Percentiles rank a stretch among this genome's conserved stretches.
phyloP scores from a whole-genome alignment of 352 stramenopile genomes.

The Phytophthora quininea region DNA sequence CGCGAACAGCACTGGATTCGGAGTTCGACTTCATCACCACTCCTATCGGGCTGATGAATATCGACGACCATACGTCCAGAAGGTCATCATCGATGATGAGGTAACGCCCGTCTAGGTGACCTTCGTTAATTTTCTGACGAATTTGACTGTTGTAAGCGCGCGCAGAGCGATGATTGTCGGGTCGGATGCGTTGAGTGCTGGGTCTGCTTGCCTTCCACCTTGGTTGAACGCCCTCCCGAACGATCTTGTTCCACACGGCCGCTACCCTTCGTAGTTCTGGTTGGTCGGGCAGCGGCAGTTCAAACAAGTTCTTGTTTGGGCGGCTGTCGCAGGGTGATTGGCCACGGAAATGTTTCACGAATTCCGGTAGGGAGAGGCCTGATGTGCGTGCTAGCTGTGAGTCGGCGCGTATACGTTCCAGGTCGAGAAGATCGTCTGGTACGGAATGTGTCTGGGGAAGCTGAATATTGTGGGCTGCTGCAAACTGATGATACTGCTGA shows the following conservation, averaged over 20 bases:
- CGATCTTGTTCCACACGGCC: slow-evolving; percentile 5
- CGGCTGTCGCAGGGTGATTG: background rate
- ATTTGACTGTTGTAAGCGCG: background rate
- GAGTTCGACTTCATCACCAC: background rate
- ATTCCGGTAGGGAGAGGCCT: background rate
- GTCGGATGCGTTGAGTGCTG: background rate
- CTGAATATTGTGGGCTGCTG: no score
- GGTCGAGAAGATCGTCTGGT: background rate
- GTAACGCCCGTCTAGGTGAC: slow-evolving; percentile 3
- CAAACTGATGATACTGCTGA: background rate
- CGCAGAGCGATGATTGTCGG: background rate
- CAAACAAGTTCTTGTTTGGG: slow-evolving; percentile 19
- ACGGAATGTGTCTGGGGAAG: background rate
- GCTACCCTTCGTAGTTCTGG: background rate
- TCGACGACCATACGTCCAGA: background rate
- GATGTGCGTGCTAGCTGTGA: background rate
- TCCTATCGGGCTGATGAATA: slow-evolving; percentile 7
- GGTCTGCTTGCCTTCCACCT: background rate
- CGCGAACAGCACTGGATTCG: background rate
- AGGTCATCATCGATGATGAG: slow-evolving; percentile 9
- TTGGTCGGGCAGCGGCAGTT: background rate
- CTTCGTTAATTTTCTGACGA: background rate
- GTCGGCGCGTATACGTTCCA: background rate
- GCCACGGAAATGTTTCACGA: slow-evolving; percentile 5
- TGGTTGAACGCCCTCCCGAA: slow-evolving; percentile 3